Evolutionary conservation across 345 rosid genomes (phyloP).

Genomic region (Gynandropsis gynandra): DNA sequence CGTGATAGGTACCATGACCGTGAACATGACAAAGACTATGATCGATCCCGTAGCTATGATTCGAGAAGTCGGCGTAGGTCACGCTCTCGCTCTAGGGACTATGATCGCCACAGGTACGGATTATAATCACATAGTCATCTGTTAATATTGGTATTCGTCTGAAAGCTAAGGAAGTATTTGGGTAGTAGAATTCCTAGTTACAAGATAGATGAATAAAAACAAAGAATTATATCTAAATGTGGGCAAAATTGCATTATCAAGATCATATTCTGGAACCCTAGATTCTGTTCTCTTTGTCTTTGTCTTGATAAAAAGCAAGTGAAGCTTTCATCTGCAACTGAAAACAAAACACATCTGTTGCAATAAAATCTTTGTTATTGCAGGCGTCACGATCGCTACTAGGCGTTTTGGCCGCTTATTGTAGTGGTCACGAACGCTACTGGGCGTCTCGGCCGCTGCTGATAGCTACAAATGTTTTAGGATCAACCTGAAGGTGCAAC

Average conservation of each 20-base stretch:
- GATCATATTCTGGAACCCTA: too few relatives aligned
- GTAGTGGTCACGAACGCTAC: too few relatives aligned
- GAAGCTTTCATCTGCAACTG: background rate
- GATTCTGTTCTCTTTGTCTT: too few relatives aligned
- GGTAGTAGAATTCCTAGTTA: too few relatives aligned
- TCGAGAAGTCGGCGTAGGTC: conserved; percentile 73
- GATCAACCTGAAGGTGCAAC: conserved; percentile 24
- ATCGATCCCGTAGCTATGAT: conserved; percentile 70
- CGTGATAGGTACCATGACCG: conserved; percentile 69
- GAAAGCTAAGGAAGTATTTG: too few relatives aligned
- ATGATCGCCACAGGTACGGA: conserved; percentile 75
- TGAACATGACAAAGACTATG: conserved; percentile 42
- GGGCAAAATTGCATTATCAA: too few relatives aligned
- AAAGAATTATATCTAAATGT: too few relatives aligned
- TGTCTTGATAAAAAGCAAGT: too few relatives aligned
- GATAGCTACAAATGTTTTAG: conserved; percentile 17
- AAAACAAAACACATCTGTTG: background rate
- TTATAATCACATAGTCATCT: background rate
- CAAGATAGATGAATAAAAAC: too few relatives aligned
- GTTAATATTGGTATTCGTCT: too few relatives aligned
- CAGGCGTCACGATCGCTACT: conserved; percentile 35
- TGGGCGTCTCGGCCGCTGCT: background rate
- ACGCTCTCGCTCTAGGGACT: conserved; percentile 73
- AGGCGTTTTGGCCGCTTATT: too few relatives aligned
- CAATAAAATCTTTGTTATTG: background rate